Evolutionary conservation across 2,329 filamentous ascomycete species (phyloP).

Genomic region (Paramyrothecium sp.): DNA sequence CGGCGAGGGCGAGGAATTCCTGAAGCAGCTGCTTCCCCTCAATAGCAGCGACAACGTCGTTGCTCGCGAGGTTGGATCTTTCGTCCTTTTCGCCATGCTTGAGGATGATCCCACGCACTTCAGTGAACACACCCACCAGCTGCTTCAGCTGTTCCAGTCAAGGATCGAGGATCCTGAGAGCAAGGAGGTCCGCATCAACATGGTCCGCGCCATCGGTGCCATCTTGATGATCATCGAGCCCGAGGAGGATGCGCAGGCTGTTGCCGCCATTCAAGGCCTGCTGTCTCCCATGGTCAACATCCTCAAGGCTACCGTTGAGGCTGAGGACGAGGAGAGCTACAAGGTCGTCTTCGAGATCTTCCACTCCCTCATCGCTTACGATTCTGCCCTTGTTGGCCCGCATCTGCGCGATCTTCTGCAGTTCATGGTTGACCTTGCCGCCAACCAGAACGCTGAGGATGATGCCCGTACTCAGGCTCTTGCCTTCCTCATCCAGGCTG

Average conservation of each 20-base stretch:
- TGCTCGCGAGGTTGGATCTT: conserved; percentile 87
- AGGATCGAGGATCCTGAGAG: conserved; percentile 91
- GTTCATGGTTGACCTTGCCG: conserved; percentile 89
- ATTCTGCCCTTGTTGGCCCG: conserved; percentile 75
- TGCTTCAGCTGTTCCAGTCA: conserved; percentile 80
- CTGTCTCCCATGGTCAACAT: conserved; percentile 88
- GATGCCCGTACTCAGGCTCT: conserved; percentile 88
- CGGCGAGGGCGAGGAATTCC: conserved; percentile 80
- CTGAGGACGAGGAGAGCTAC: conserved; percentile 80
- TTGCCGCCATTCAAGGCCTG: conserved; percentile 74
- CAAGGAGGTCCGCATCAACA: conserved; percentile 90
- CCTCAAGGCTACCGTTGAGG: conserved; percentile 78
- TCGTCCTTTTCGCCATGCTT: conserved; percentile 88
- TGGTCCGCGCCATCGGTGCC: conserved; percentile 84
- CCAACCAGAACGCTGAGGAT: conserved; percentile 74
- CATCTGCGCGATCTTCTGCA: conserved; percentile 88
- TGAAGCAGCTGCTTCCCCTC: conserved; percentile 76
- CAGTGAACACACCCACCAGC: conserved; percentile 72
- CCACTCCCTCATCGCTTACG: conserved; percentile 89
- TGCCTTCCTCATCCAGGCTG: conserved; percentile 89
- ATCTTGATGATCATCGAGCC: conserved; percentile 84
- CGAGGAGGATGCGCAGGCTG: conserved; percentile 74
- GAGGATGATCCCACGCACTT: conserved; percentile 86
- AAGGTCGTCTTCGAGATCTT: conserved; percentile 95
- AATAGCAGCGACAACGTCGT: conserved; percentile 71